phyloP scores from a whole-genome alignment of 306 rosid genomes.

The Canavalia ensiformis region DNA sequence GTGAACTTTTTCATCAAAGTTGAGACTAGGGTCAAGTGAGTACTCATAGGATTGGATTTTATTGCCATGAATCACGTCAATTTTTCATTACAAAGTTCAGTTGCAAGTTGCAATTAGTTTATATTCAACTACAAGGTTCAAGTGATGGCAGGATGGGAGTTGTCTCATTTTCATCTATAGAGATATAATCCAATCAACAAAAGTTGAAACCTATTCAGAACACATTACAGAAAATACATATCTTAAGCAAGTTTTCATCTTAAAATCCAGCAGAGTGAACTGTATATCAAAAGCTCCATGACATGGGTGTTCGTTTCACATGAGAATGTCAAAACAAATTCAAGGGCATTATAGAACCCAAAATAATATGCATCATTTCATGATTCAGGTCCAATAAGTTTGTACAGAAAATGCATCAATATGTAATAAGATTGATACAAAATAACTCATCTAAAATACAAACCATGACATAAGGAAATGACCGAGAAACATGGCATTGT shows the following conservation, averaged over 20 bases:
- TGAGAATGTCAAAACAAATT: constrained; percentile 29
- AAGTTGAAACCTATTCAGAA: constrained; percentile 23
- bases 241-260: constrained; percentile 30
- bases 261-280: background rate
- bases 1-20: too few species aligned
- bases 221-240: background rate
- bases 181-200: constrained; percentile 27
- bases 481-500: constrained; percentile 15
- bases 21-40: too few species aligned
- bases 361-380: constrained; percentile 38
- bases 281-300: background rate
- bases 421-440: constrained; percentile 17
- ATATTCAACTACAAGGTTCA: background rate
- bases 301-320: constrained; percentile 16
- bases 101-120: constrained; percentile 2
- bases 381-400: constrained; percentile 24
- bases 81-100: constrained; percentile 21
- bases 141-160: background rate
- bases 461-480: constrained; percentile 33
- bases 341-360: constrained; percentile 9
- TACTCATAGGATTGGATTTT: too few species aligned
- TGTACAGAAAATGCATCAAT: constrained; percentile 11
- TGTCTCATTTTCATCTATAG: constrained; percentile 22
- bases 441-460: constrained; percentile 2
- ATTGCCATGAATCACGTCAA: constrained; percentile 1